phyloP scores from a whole-genome alignment of 345 rosid genomes.

The Eucalyptus leucophloia region DNA sequence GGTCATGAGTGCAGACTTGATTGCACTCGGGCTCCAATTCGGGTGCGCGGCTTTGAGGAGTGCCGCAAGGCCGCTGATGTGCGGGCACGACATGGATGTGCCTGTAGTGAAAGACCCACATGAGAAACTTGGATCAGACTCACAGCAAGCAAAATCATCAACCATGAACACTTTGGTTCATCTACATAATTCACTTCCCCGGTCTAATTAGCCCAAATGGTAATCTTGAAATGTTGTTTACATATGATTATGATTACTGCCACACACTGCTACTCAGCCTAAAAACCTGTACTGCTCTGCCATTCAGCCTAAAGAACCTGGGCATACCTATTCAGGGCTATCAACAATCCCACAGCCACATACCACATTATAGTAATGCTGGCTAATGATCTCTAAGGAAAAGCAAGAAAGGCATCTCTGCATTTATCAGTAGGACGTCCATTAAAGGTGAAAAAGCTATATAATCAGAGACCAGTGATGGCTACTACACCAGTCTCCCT shows the following conservation, averaged over 20 bases:
- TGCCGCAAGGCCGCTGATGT: slow-evolving; percentile 83
- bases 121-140: background rate
- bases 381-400: background rate
- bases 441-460: background rate
- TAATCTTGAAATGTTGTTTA: background rate
- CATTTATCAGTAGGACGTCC: background rate
- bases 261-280: background rate
- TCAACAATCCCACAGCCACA: background rate
- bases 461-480: background rate
- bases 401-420: background rate
- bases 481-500: background rate
- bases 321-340: background rate
- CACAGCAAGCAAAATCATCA: background rate
- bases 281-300: background rate
- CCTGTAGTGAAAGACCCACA: slow-evolving; percentile 16
- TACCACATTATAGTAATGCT: background rate
- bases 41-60: slow-evolving; percentile 81
- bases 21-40: slow-evolving; percentile 81
- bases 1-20: slow-evolving; percentile 84
- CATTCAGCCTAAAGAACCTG: background rate
- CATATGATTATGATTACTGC: background rate
- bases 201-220: background rate
- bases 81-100: slow-evolving; percentile 97
- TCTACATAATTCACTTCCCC: background rate
- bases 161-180: background rate